phyloP scores from a whole-genome alignment of 2,329 filamentous ascomycete species.

The Clonostachys byssicola region DNA sequence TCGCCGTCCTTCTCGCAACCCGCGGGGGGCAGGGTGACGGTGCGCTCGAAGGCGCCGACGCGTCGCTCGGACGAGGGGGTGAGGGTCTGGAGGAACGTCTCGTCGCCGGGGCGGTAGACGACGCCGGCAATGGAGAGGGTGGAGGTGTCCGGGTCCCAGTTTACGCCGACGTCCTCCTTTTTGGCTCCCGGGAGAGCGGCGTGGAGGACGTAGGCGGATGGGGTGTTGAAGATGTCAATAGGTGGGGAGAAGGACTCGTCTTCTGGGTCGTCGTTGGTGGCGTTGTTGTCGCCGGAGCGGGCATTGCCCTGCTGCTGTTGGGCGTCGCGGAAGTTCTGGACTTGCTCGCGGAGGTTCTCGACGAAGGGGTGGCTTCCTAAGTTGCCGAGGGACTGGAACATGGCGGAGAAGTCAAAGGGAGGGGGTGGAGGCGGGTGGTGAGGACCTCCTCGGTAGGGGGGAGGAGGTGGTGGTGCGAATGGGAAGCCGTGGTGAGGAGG shows the following conservation, averaged over 20 bases:
- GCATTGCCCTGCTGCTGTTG: slow-evolving; percentile 6
- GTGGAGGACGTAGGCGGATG: slow-evolving; percentile 64
- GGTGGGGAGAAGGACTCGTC: slow-evolving; percentile 51
- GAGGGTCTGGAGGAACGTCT: slow-evolving; percentile 62
- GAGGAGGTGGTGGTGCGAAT: slow-evolving; percentile 2
- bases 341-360: slow-evolving; percentile 27
- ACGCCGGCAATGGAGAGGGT: slow-evolving; percentile 67
- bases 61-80: slow-evolving; percentile 59
- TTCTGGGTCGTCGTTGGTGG: slow-evolving; percentile 11
- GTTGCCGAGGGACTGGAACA: slow-evolving; percentile 23
- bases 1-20: slow-evolving; percentile 38
- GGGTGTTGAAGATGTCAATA: slow-evolving; percentile 72
- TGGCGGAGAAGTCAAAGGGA: slow-evolving; percentile 28
- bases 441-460: slow-evolving; percentile 13
- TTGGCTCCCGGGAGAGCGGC: slow-evolving; percentile 74
- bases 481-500: slow-evolving; percentile 7
- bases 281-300: slow-evolving; percentile 5
- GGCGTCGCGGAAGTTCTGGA: no score
- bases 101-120: slow-evolving; percentile 67
- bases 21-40: slow-evolving; percentile 50
- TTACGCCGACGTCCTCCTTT: slow-evolving; percentile 73
- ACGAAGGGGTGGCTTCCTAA: slow-evolving; percentile 36
- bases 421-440: slow-evolving; percentile 10
- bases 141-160: slow-evolving; percentile 68
- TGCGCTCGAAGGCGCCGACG: slow-evolving; percentile 71